Evolutionary conservation across 257 asterid species (phyloP), one percentile per base, ranked within the genome.

Genomic region (Cynanchum wilfordii): DNA sequence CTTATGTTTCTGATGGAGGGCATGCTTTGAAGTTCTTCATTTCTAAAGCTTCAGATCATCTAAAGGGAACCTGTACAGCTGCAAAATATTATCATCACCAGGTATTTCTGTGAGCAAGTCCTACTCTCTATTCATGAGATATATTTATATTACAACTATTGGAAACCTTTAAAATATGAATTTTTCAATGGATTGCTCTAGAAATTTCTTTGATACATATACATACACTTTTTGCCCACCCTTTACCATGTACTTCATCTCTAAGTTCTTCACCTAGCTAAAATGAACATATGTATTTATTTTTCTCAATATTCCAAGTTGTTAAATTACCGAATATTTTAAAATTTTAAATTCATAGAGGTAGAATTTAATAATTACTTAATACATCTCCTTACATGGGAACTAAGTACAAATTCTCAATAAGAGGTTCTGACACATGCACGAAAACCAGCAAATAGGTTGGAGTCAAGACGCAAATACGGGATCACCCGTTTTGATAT

Each of bases 11-110:
- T 68, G 68, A 76, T 58, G 74, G 69, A 68, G 73, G 57, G 64
- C 77, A 86, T 72, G 24, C 69, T 70, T 75, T 79, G 59, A 82
- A 74, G 71, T 81, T 76, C 76, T 80, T 68, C 81, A 80, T 86
- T 76, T 82, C 81, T 72, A 88, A 59, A 80, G 86, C 80, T 70
- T 74, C 81, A 76, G 77, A 66, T 56, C 81, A 60, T 29, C 45
- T 77, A 38, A 12, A 1, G 66, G 73, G 73, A 79, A 54, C 79
- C 56, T 87, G 85, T 77, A 80, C 83, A 66, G 77, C 89, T 11
- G 87, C 74, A 20, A 89, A 82, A 78, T 75, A 77, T 62, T 86
- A 82, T 79, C 98, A 93, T 82, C 87, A 93, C 73, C 86, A 87
- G 97, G 97, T 92, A 84, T 71, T 11, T 75, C 75, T 29, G 55